Evolutionary conservation across 345 rosid genomes (phyloP).

Genomic region (Bruguiera gymnorhiza): DNA sequence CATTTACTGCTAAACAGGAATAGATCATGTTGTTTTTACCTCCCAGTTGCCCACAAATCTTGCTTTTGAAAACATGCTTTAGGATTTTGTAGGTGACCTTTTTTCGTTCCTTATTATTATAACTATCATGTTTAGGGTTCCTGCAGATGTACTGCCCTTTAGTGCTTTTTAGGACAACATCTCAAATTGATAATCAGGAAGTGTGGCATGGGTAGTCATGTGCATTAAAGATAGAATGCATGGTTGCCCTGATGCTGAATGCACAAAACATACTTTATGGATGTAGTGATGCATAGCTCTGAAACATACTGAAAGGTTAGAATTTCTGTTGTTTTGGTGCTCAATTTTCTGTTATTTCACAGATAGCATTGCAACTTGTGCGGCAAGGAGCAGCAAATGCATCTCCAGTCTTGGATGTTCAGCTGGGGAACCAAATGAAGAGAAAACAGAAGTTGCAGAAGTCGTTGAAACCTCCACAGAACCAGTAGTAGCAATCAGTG

Average conservation of each 20-base stretch:
- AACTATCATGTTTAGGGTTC: too few relatives aligned
- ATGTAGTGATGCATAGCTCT: background rate
- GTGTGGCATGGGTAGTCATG: too few relatives aligned
- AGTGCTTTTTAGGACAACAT: too few relatives aligned
- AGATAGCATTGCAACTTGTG: slow-evolving; percentile 95
- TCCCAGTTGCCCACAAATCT: too few relatives aligned
- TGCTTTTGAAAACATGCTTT: too few relatives aligned
- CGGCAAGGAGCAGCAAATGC: slow-evolving; percentile 54
- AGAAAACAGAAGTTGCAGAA: slow-evolving; percentile 15
- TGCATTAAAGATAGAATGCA: too few relatives aligned
- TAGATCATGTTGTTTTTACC: too few relatives aligned
- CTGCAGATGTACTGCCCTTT: too few relatives aligned
- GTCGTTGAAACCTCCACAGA: slow-evolving; percentile 25
- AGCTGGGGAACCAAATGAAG: slow-evolving; percentile 23
- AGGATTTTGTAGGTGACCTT: too few relatives aligned
- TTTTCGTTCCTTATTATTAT: too few relatives aligned
- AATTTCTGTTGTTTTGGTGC: background rate
- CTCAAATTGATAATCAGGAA: too few relatives aligned
- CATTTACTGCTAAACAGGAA: too few relatives aligned
- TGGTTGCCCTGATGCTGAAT: background rate
- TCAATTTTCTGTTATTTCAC: slow-evolving; percentile 11
- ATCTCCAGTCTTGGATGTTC: slow-evolving; percentile 38
- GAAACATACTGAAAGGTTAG: background rate
- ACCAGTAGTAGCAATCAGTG: slow-evolving; percentile 27
- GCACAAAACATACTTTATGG: background rate